Conservation (phyloP, 768 basidiomycete species). For the Roridomyces roridus region DNA sequence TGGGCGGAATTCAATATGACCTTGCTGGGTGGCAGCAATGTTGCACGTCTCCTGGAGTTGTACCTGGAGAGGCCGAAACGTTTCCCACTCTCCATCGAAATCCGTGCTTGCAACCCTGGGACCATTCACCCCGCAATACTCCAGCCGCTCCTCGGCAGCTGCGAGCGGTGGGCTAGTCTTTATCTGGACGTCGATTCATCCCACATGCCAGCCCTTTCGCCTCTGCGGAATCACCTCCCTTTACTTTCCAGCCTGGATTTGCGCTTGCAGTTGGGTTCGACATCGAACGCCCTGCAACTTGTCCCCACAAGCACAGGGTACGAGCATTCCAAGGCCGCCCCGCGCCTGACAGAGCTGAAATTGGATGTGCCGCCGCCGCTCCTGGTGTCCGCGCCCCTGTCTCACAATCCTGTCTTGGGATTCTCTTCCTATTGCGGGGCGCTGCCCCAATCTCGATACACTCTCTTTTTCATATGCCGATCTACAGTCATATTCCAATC, state of each 20-base stretch:
- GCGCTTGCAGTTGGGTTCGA: no score
- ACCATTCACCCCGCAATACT: not conserved
- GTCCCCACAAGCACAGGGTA: no score
- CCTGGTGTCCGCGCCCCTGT: no score
- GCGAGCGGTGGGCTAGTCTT: not conserved
- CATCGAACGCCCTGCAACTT: no score
- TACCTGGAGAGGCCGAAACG: constrained; percentile 4
- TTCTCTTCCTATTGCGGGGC: no score
- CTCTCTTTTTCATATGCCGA: no score
- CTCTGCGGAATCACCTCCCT: not conserved
- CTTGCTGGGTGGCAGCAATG: not conserved
- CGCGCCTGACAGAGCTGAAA: no score
- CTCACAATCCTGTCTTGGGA: no score
- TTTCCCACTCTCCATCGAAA: not conserved
- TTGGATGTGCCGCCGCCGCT: no score
- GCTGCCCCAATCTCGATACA: no score
- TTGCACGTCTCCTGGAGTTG: not conserved
- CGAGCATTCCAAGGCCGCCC: no score
- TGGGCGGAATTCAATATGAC: constrained; percentile 1
- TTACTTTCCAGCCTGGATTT: not conserved
- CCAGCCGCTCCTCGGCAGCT: not conserved
- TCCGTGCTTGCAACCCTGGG: not conserved
- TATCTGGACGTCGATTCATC: not conserved
- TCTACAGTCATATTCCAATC: no score
- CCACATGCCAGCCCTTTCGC: not conserved